Evolutionary conservation across 768 basidiomycete species (phyloP).

Genomic region (Mycena rebaudengoi): DNA sequence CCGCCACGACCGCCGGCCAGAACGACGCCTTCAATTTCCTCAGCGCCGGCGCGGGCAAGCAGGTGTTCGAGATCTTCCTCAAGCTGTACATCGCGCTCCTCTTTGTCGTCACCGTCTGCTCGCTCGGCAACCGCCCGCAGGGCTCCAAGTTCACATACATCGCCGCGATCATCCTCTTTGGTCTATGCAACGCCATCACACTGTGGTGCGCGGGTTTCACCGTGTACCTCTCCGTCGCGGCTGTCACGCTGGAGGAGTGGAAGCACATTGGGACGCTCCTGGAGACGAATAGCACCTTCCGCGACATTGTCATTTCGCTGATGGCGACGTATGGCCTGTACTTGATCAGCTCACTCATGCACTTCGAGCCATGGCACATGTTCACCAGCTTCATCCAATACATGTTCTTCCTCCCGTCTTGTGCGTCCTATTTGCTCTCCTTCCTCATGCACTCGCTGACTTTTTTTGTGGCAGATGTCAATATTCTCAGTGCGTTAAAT

Average conservation of each 20-base stretch:
- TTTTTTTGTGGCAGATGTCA: slow-evolving; percentile 59
- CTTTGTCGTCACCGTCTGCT: slow-evolving; percentile 85
- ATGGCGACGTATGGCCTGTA: slow-evolving; percentile 84
- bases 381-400: slow-evolving; percentile 93
- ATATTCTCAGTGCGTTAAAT: slow-evolving; percentile 81
- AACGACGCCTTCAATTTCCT: slow-evolving; percentile 86
- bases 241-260: slow-evolving; percentile 75
- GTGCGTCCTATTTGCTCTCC: slow-evolving; percentile 44
- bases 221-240: slow-evolving; percentile 84
- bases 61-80: slow-evolving; percentile 80
- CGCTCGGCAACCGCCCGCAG: slow-evolving; percentile 91
- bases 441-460: neutral
- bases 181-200: slow-evolving; percentile 79
- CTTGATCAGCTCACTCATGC: slow-evolving; percentile 86
- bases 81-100: slow-evolving; percentile 87
- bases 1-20: slow-evolving; percentile 66
- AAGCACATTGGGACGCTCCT: slow-evolving; percentile 70
- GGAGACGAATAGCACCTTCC: slow-evolving; percentile 70
- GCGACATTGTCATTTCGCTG: slow-evolving; percentile 86
- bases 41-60: slow-evolving; percentile 71
- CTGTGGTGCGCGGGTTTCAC: slow-evolving; percentile 93
- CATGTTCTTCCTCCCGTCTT: slow-evolving; percentile 86
- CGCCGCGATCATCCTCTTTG: slow-evolving; percentile 79
- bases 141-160: slow-evolving; percentile 90
- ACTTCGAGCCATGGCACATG: slow-evolving; percentile 97